Base-by-base conservation (phyloP, 768 basidiomycete genomes). In the Amanita rubescens region DNA sequence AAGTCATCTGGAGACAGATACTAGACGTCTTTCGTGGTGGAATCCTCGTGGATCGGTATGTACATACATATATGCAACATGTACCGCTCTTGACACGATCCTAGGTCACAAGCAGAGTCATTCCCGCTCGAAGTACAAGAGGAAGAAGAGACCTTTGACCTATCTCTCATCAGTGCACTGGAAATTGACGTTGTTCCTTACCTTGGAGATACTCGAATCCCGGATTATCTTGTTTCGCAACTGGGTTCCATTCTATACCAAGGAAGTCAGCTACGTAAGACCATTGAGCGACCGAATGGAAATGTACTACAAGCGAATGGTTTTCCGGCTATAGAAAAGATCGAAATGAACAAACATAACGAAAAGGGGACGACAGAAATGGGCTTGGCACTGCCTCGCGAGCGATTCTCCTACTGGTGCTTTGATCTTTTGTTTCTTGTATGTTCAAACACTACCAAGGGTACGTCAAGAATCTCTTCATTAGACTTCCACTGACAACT, bases 361-460 rank as follows among this genome's bases (percentile, higher is more conserved):
- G 71, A 69, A 15, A 58, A 75, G 32, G 89, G 87, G 11, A 84
- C 78, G 32, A 90, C 90, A 2, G 78, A 78, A 35, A 66, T 69
- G 9, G 80, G 79, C 0, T 63, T 69, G 12, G 64, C 81, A 20
- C 70, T 86, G 25, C 85, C 87, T 1, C 72, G 92, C 35, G 93
- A 94, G 65, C 76, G 90, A 7, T 94, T 94, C 64, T 85, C 89
- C 6, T 94, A 90, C 69, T 94, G 92, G 92, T 93, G 89, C 63
- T 85, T 94, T 53, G 92, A 95, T 61, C 69, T 94, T 10, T 65
- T 95, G 32, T 94, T 94, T 66, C 63, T 87, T 58, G 74, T 94
- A 27, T 94, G 89, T 60, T 87, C 88, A 0, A 70, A 83, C 59
- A 71, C 73, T 0, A 80, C 79, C 1, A 75, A 73, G 67, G 86